phyloP scores from a whole-genome alignment of 306 rosid genomes.

The Hippophae tibetana region DNA sequence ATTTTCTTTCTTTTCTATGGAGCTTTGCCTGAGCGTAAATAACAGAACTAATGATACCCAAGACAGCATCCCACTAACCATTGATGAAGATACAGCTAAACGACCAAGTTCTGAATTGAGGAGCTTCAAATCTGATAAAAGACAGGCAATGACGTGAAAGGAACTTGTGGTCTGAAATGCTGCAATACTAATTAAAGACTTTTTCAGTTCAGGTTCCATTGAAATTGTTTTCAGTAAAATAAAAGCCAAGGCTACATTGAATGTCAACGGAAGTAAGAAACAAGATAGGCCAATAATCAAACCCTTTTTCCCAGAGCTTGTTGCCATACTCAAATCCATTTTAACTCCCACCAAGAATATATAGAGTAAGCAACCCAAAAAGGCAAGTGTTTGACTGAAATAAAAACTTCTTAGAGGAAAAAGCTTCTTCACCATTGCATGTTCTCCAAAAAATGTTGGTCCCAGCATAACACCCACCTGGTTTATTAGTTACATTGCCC shows the following conservation, averaged over 20 bases:
- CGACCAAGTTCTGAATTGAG: slow-evolving; percentile 59
- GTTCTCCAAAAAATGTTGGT: slow-evolving; percentile 34
- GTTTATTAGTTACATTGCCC: neutral
- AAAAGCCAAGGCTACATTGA: neutral
- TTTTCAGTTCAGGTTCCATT: slow-evolving; percentile 6
- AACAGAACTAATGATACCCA: accelerated
- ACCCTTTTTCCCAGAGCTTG: slow-evolving; percentile 32
- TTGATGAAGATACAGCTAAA: slow-evolving; percentile 34
- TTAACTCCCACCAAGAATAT: slow-evolving; percentile 46
- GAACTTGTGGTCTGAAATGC: slow-evolving; percentile 29
- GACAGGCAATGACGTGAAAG: slow-evolving; percentile 33
- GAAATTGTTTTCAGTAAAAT: neutral
- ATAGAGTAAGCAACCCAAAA: slow-evolving; percentile 35
- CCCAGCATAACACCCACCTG: slow-evolving; percentile 45
- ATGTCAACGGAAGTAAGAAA: slow-evolving; percentile 8
- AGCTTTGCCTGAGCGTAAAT: neutral
- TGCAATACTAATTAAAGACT: slow-evolving; percentile 5
- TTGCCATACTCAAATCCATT: slow-evolving; percentile 20
- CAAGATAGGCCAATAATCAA: slow-evolving; percentile 27
- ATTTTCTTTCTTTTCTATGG: neutral
- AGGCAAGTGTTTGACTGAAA: slow-evolving; percentile 30
- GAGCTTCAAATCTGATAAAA: slow-evolving; percentile 39
- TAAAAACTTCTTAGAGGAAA: slow-evolving; percentile 32
- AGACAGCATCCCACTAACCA: slow-evolving; percentile 33
- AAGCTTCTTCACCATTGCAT: neutral